These are phyloP conservation scores for Pouteria glomerata DNA, from an alignment of 148 eudicot species.

Conservation along the genomic window DNA sequence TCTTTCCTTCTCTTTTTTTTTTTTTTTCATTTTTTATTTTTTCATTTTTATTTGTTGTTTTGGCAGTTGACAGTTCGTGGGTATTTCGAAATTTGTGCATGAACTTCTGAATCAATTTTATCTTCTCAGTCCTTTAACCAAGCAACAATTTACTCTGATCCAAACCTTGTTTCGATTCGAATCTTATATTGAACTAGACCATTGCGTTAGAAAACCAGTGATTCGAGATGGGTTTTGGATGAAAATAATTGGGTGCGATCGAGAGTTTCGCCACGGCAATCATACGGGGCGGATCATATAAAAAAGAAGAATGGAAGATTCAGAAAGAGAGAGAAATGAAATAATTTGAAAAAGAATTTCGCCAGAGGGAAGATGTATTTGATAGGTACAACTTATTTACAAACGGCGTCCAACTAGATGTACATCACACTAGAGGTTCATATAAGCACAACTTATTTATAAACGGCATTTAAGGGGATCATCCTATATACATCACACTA, in stretches of 20 bases:
- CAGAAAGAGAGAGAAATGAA: not conserved
- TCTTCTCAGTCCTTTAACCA: constrained; percentile 15
- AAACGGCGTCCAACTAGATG: not conserved
- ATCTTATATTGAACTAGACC: constrained; percentile 13
- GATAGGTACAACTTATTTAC: not conserved
- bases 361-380: too few species aligned
- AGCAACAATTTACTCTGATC: constrained; percentile 11
- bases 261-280: constrained; percentile 18
- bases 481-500: too few species aligned
- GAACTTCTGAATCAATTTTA: constrained; percentile 41
- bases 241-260: constrained; percentile 18
- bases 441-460: too few species aligned
- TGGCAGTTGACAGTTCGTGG: too few species aligned
- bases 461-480: too few species aligned
- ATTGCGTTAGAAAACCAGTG: not conserved
- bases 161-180: constrained; percentile 9
- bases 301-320: not conserved
- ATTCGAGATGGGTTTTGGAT: constrained; percentile 14
- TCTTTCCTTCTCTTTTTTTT: too few species aligned
- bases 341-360: not conserved
- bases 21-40: too few species aligned
- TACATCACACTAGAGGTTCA: not conserved
- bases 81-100: too few species aligned
- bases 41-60: too few species aligned
- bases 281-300: constrained; percentile 23